Evolutionary conservation across 305 asterid species (phyloP).

Genomic region (Andrographis paniculata): DNA sequence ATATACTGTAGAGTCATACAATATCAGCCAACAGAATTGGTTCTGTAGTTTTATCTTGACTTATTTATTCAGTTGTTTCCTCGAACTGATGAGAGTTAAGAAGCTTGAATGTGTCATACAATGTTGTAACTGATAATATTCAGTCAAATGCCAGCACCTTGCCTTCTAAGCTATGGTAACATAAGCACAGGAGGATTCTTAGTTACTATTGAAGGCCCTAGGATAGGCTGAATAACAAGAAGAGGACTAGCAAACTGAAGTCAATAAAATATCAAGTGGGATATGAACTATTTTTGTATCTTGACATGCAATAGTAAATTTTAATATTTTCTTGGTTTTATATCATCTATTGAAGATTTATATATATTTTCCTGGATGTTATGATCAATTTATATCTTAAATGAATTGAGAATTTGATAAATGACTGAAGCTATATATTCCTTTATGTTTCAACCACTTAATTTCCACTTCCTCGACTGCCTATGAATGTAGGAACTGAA

Average conservation of each 20-base stretch:
- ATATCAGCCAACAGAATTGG: no score
- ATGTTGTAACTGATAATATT: background rate
- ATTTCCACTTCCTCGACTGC: slow-evolving; percentile 15
- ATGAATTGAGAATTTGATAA: no score
- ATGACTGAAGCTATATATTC: no score
- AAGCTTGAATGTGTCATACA: background rate
- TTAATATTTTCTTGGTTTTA: no score
- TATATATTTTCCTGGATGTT: slow-evolving; percentile 10
- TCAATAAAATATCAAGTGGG: no score
- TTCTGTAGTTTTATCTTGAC: no score
- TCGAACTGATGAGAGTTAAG: background rate
- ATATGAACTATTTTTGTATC: no score
- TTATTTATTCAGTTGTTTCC: background rate
- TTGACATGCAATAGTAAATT: no score
- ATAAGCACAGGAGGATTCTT: background rate
- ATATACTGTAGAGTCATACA: no score
- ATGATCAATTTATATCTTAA: slow-evolving; percentile 8
- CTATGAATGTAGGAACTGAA: slow-evolving; percentile 58
- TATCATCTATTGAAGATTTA: slow-evolving; percentile 3
- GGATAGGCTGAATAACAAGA: no score
- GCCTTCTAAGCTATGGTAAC: background rate
- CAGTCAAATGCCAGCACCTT: background rate
- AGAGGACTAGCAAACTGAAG: no score
- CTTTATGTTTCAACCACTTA: slow-evolving; percentile 1
- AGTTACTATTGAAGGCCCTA: no score